These are phyloP conservation scores for Sarocladium kiliense DNA, from an alignment of 2,329 filamentous ascomycete species.

Conservation along the genomic window DNA sequence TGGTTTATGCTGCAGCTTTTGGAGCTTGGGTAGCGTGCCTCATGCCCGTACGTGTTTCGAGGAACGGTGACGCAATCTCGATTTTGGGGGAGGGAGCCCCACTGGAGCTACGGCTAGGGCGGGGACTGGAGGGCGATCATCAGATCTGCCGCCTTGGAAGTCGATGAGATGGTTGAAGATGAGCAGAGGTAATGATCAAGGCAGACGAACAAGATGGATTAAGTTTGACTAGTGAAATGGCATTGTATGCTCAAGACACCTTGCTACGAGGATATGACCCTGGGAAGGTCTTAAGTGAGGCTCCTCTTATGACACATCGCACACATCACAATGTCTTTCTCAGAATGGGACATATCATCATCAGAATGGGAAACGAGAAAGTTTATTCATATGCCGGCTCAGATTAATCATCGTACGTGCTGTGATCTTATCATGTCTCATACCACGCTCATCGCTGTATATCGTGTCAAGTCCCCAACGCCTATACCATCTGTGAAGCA, in stretches of 20 bases:
- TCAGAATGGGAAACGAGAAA: neutral
- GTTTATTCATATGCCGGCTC: neutral
- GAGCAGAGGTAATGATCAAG: neutral
- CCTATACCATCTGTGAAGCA: neutral
- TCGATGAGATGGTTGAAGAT: neutral
- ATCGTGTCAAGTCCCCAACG: neutral
- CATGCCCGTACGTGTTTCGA: neutral
- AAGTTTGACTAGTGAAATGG: too few relatives aligned
- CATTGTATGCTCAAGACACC: too few relatives aligned
- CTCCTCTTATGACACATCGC: too few relatives aligned
- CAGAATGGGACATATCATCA: too few relatives aligned
- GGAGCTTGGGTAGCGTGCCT: neutral
- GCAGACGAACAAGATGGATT: too few relatives aligned
- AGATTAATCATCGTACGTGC: neutral
- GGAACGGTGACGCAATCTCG: slow-evolving; percentile 2
- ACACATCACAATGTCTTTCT: too few relatives aligned
- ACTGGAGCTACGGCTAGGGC: slow-evolving; percentile 3
- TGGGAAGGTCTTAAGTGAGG: too few relatives aligned
- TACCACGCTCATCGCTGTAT: neutral
- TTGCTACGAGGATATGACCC: too few relatives aligned
- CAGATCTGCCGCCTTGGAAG: neutral
- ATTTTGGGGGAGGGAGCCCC: neutral
- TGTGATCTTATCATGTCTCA: neutral
- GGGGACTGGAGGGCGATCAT: neutral
- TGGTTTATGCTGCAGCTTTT: too few relatives aligned